A percentile compares a stretch with the other conserved stretches of the same genome.
phyloP scores from a whole-genome alignment of 768 basidiomycete species.

The Pleurotus eryngii region DNA sequence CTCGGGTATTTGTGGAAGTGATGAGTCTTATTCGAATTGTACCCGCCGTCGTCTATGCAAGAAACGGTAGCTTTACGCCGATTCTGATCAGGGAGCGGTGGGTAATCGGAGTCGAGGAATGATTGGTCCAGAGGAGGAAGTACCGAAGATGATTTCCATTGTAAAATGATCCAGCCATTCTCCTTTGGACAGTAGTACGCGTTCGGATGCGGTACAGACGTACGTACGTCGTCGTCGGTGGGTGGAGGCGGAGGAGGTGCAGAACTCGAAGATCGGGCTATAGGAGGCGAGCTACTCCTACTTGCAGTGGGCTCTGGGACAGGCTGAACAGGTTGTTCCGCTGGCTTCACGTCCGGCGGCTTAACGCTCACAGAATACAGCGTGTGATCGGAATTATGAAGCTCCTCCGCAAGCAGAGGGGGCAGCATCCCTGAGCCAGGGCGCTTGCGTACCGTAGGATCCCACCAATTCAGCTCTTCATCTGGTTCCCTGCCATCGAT shows the following conservation, averaged over 20 bases:
- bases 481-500: slow-evolving; percentile 59
- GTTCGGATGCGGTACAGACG: slow-evolving; percentile 74
- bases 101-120: slow-evolving; percentile 37
- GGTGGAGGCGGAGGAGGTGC: slow-evolving; percentile 35
- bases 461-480: slow-evolving; percentile 75
- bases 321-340: neutral
- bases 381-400: slow-evolving; percentile 73
- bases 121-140: slow-evolving; percentile 59
- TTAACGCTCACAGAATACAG: slow-evolving; percentile 57
- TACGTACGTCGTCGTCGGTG: slow-evolving; percentile 61
- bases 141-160: slow-evolving; percentile 62
- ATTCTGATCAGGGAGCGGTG: slow-evolving; percentile 52
- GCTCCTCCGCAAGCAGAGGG: slow-evolving; percentile 58
- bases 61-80: slow-evolving; percentile 45
- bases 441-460: slow-evolving; percentile 47
- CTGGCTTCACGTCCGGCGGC: slow-evolving; percentile 17
- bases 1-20: slow-evolving; percentile 77
- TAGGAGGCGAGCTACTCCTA: slow-evolving; percentile 8
- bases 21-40: slow-evolving; percentile 60
- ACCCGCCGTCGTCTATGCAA: slow-evolving; percentile 51
- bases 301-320: slow-evolving; percentile 4
- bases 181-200: slow-evolving; percentile 82
- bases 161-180: slow-evolving; percentile 78
- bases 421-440: slow-evolving; percentile 74
- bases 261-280: slow-evolving; percentile 15